These are phyloP conservation scores for Cicer pinnatifidum DNA, from an alignment of 306 rosid genomes.

Conservation along the genomic window DNA sequence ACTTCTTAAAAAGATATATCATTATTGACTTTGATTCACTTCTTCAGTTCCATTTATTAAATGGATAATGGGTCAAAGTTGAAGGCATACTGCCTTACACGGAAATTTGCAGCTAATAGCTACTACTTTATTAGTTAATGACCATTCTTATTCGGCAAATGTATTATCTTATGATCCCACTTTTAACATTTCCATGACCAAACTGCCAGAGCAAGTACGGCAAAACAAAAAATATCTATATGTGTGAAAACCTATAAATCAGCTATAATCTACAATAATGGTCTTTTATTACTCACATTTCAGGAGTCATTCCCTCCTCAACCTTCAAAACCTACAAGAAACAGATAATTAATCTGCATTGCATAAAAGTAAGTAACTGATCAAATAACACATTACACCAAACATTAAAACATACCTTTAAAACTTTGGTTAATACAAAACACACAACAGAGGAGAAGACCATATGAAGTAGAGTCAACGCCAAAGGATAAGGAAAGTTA, in stretches of 20 bases:
- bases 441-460: constrained; percentile 92
- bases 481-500: constrained; percentile 97
- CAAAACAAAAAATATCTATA: constrained; percentile 15
- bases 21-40: constrained; percentile 6
- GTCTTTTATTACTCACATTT: constrained; percentile 68
- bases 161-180: constrained; percentile 9
- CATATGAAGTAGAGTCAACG: constrained; percentile 97
- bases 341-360: constrained; percentile 19
- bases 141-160: constrained; percentile 25
- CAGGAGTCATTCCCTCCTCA: constrained; percentile 96
- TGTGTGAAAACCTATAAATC: constrained; percentile 23
- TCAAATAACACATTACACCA: constrained; percentile 32
- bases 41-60: neutral
- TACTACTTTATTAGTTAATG: neutral
- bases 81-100: neutral
- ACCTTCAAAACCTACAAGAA: constrained; percentile 82
- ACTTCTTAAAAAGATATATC: constrained; percentile 22
- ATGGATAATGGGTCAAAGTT: constrained; percentile 22
- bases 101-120: constrained; percentile 3
- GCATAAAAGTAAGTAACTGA: constrained; percentile 25
- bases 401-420: constrained; percentile 66
- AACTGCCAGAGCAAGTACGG: neutral
- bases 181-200: constrained; percentile 28
- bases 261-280: constrained; percentile 26
- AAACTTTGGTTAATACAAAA: constrained; percentile 77